Evolutionary conservation across 108 stramenopile species (phyloP), one percentile per base, ranked within the genome.

Genomic region (Tribonema minus): DNA sequence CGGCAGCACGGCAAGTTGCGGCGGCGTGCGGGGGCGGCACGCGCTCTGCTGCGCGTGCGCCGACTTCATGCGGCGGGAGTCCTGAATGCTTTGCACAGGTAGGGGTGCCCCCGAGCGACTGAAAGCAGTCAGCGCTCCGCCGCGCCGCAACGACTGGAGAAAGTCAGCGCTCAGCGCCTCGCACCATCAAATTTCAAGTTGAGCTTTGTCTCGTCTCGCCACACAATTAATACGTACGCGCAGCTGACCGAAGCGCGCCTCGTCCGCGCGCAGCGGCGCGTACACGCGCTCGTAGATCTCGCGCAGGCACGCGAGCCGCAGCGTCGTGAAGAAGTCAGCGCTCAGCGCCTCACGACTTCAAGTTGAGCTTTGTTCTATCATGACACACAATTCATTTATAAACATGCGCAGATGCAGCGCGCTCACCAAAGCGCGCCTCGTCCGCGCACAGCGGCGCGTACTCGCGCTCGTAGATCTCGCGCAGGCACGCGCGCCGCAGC

Each of bases 401-500:
- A 12, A n/a, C n/a, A n/a, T n/a, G n/a, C n/a, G n/a, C n/a, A n/a
- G n/a, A n/a, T n/a, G 46, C 74, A 87, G 27, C 85, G 28, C 26
- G 27, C 76, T n/a, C n/a, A n/a, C n/a, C n/a, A n/a, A 80, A 87
- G 27, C 85, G 28, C 26, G 27, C 76, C 15, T 72, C 37, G 25
- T 78, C 39, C 54, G 28, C 25, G 33, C 82, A 75, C 64, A 86
- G 81, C 4, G 7, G 67, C 29, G 68, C 20, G 32, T 75, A 86
- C 9, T 71, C 73, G 1, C 33, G 23, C 58, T 82, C 34, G 34
- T 73, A 85, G 23, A 86, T 81, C 32, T 68, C 64, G 2, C 34
- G 41, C 37, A 86, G 84, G 58, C 80, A 82, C 36, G 32, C 40
- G 12, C 59, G 61, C 83, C 82, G 86, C 0, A 86, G 37, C 9